Percentiles rank a stretch among this genome's conserved stretches.
These are phyloP conservation scores for Paramarasmius palmivorus DNA, from an alignment of 1,284 basidiomycete genomes.

Conservation along the genomic window DNA sequence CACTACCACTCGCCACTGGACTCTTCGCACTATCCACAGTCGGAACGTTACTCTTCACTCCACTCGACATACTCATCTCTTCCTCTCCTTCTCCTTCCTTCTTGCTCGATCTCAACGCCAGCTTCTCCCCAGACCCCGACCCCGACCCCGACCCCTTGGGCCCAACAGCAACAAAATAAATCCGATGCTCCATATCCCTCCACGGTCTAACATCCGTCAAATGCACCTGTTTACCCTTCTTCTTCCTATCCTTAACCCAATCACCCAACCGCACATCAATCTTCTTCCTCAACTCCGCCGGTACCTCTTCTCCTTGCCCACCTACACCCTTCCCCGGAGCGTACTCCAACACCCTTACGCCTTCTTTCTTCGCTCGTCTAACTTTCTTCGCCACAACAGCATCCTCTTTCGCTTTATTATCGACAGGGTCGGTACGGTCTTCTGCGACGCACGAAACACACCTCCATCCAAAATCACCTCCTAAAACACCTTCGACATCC, in stretches of 20 bases:
- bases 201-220: slow-evolving; percentile 54
- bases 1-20: no score
- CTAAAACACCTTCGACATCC: slow-evolving; percentile 46
- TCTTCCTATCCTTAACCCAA: slow-evolving; percentile 29
- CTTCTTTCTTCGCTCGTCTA: slow-evolving; percentile 9
- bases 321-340: background rate
- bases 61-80: background rate
- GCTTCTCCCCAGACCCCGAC: no score
- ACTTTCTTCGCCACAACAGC: slow-evolving; percentile 24
- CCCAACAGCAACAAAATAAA: slow-evolving; percentile 45
- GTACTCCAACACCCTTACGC: slow-evolving; percentile 7
- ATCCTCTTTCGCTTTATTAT: slow-evolving; percentile 10
- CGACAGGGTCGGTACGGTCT: slow-evolving; percentile 45
- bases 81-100: background rate
- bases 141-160: background rate
- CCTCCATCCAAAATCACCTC: slow-evolving; percentile 48
- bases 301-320: background rate
- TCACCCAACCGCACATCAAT: slow-evolving; percentile 8
- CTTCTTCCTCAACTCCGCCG: background rate
- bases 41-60: no score
- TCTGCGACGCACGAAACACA: slow-evolving; percentile 52
- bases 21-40: no score
- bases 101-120: no score
- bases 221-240: slow-evolving; percentile 56
- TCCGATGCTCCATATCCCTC: slow-evolving; percentile 50